A percentile compares a stretch with the other conserved stretches of the same genome.
Evolutionary conservation across 441 rosid species (phyloP).

Genomic region (Gossypium davidsonii): DNA sequence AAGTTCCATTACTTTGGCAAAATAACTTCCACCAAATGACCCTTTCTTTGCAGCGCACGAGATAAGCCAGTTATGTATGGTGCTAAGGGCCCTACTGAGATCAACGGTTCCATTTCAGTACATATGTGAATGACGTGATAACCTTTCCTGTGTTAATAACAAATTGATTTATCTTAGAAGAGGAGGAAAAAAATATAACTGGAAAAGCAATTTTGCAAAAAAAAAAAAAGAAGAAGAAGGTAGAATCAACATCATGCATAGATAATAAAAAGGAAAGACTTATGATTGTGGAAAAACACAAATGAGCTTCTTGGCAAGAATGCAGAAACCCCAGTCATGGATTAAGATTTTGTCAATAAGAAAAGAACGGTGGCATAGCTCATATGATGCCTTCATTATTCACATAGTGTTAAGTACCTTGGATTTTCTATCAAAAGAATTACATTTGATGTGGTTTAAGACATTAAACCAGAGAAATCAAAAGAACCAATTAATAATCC

Average conservation of each 20-base stretch:
- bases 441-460: neutral
- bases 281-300: neutral
- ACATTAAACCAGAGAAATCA: conserved; percentile 1
- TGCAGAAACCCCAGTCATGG: neutral
- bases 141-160: conserved; percentile 42
- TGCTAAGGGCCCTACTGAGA: conserved; percentile 60
- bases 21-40: conserved; percentile 76
- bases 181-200: neutral
- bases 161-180: conserved; percentile 11
- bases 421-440: neutral
- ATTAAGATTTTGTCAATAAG: neutral
- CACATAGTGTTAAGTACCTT: neutral
- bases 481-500: neutral
- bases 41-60: conserved; percentile 54
- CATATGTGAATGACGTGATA: conserved; percentile 73
- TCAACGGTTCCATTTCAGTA: conserved; percentile 78
- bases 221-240: neutral
- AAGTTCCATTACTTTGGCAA: conserved; percentile 57
- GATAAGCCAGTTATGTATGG: conserved; percentile 59
- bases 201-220: neutral
- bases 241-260: neutral
- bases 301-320: neutral
- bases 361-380: neutral
- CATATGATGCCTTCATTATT: conserved; percentile 7
- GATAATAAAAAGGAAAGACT: neutral